Percentiles rank a stretch among this genome's conserved stretches.
Evolutionary conservation across 768 basidiomycete genomes (phyloP).

Genomic region (Pilatotrama ljubarskyi): DNA sequence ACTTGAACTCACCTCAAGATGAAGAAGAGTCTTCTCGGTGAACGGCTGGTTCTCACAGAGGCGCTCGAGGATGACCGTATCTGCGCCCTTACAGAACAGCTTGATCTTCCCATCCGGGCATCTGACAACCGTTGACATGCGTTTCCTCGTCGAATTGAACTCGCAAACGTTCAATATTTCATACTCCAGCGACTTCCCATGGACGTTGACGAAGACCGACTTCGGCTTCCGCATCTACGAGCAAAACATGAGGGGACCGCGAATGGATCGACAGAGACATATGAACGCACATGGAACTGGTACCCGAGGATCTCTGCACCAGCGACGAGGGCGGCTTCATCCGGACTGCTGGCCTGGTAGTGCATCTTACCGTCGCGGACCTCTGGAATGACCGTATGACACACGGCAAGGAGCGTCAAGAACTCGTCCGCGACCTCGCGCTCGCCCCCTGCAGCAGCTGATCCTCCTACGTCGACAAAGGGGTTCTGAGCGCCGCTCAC

Average conservation of each 20-base stretch:
- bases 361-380: constrained; percentile 83
- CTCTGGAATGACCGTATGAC: constrained; percentile 98
- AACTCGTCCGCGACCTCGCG: constrained; percentile 34
- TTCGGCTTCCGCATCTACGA: constrained; percentile 91
- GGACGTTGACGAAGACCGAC: constrained; percentile 86
- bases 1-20: constrained; percentile 71
- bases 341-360: constrained; percentile 96
- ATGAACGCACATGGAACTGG: constrained; percentile 82
- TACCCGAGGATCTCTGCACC: constrained; percentile 93
- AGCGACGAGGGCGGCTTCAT: constrained; percentile 93
- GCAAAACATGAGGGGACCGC: not conserved
- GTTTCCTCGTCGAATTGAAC: constrained; percentile 96
- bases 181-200: constrained; percentile 73
- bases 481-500: constrained; percentile 52
- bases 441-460: constrained; percentile 38
- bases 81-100: constrained; percentile 95
- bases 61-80: constrained; percentile 95
- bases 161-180: constrained; percentile 96
- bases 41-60: constrained; percentile 82
- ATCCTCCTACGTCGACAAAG: constrained; percentile 48
- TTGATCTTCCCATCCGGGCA: constrained; percentile 90
- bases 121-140: constrained; percentile 95
- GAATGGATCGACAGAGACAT: not conserved
- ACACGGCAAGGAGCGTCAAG: constrained; percentile 70
- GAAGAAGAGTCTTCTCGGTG: constrained; percentile 81